Conservation (phyloP, 2,329 filamentous ascomycete species). For the Epichloe typhina region DNA sequence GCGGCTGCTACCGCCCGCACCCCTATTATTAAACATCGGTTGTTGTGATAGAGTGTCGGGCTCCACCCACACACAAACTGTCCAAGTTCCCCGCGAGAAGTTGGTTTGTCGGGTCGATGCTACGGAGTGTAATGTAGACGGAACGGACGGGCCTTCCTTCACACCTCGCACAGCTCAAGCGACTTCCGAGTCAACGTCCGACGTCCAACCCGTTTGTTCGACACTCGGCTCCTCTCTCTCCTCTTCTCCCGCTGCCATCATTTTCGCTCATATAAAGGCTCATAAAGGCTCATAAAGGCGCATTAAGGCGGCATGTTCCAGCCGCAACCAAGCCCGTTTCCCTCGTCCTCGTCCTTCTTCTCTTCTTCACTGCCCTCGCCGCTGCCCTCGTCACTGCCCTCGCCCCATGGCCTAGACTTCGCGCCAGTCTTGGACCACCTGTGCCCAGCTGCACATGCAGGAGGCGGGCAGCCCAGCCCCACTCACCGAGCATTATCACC, state of each 20-base stretch:
- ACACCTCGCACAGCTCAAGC: slow-evolving; percentile 3
- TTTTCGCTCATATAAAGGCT: background rate
- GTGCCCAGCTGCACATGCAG: slow-evolving; percentile 6
- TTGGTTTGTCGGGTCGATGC: background rate
- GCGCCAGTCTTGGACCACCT: slow-evolving; percentile 9
- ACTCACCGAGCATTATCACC: slow-evolving; percentile 5
- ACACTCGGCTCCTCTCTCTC: background rate
- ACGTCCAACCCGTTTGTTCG: too few relatives aligned
- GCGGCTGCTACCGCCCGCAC: slow-evolving; percentile 6
- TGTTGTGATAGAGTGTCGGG: background rate
- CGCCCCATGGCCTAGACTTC: slow-evolving; percentile 25
- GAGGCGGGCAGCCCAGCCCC: slow-evolving; percentile 4
- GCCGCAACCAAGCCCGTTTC: slow-evolving; percentile 36
- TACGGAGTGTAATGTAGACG: background rate
- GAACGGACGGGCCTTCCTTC: background rate
- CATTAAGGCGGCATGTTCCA: slow-evolving; percentile 35
- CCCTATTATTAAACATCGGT: background rate
- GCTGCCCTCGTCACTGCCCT: slow-evolving; percentile 3
- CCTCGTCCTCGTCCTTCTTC: slow-evolving; percentile 22
- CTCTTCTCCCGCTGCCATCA: background rate
- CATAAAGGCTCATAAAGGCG: slow-evolving; percentile 6
- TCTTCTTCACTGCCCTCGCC: slow-evolving; percentile 11
- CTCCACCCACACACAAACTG: background rate
- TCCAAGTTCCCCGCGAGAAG: background rate
- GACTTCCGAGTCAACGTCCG: background rate